A percentile compares a stretch with the other conserved stretches of the same genome.
Evolutionary conservation across 768 basidiomycete genomes (phyloP).

Genomic region (Phanerodontia chrysosporium): DNA sequence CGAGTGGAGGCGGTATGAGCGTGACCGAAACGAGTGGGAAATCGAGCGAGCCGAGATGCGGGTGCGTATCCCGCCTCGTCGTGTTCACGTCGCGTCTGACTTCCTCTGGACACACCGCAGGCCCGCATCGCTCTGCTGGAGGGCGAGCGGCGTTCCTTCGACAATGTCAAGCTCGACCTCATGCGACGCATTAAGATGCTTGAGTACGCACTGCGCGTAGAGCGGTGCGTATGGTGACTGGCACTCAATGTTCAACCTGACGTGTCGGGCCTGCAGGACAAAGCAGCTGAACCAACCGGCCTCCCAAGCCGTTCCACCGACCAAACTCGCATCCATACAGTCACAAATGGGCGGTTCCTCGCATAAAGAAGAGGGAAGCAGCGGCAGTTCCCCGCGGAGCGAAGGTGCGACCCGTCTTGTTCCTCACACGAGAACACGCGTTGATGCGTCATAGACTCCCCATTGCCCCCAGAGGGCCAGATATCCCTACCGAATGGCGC

Average conservation of each 20-base stretch:
- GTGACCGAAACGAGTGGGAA: slow-evolving; percentile 99
- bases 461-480: slow-evolving; percentile 62
- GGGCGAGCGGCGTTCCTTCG: slow-evolving; percentile 94
- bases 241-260: slow-evolving; percentile 25
- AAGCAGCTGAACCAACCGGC: slow-evolving; percentile 70
- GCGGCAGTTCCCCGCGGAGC: slow-evolving; percentile 79
- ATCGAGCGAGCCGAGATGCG: slow-evolving; percentile 99
- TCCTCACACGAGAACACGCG: slow-evolving; percentile 12
- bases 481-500: slow-evolving; percentile 53
- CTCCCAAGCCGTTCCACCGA: slow-evolving; percentile 54
- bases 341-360: slow-evolving; percentile 41
- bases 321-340: slow-evolving; percentile 64
- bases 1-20: slow-evolving; percentile 96
- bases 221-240: slow-evolving; percentile 63
- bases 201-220: slow-evolving; percentile 93
- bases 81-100: slow-evolving; percentile 21
- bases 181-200: slow-evolving; percentile 99
- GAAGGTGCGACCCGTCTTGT: slow-evolving; percentile 50
- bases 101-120: slow-evolving; percentile 35
- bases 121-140: slow-evolving; percentile 96
- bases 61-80: slow-evolving; percentile 48
- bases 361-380: slow-evolving; percentile 76
- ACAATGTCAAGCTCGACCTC: slow-evolving; percentile 94
- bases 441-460: slow-evolving; percentile 52
- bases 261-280: slow-evolving; percentile 49